Conservation (phyloP, 768 basidiomycete genomes). For the Phlegmacium glaucopus region DNA sequence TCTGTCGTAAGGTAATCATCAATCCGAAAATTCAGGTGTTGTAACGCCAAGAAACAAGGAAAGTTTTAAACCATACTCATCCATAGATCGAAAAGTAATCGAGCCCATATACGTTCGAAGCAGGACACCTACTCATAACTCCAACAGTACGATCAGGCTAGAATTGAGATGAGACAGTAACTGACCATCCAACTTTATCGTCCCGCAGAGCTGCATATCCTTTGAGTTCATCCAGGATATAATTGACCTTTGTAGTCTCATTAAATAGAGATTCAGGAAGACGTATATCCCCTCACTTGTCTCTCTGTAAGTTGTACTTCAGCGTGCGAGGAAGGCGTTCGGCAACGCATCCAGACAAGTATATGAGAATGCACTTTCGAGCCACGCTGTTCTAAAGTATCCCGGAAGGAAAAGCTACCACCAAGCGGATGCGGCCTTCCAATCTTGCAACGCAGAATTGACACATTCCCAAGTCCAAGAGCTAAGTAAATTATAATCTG, state of each 20-base stretch:
- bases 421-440: constrained; percentile 39
- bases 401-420: constrained; percentile 29
- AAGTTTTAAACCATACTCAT: constrained; percentile 15
- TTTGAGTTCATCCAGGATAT: constrained; percentile 46
- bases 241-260: constrained; percentile 32
- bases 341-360: constrained; percentile 28
- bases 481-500: no score
- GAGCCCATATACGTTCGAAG: constrained; percentile 56
- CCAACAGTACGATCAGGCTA: neutral
- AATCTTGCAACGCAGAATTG: constrained; percentile 41
- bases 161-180: neutral
- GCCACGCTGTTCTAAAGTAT: constrained; percentile 29
- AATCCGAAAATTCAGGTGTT: constrained; percentile 3
- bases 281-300: constrained; percentile 31
- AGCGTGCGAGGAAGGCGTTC: constrained; percentile 29
- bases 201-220: constrained; percentile 44
- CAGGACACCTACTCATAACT: constrained; percentile 45
- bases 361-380: constrained; percentile 19
- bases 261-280: neutral
- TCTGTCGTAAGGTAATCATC: constrained; percentile 19
- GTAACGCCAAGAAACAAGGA: constrained; percentile 20
- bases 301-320: constrained; percentile 32
- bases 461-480: constrained; percentile 48
- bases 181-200: constrained; percentile 34
- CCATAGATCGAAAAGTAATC: constrained; percentile 15